These are phyloP conservation scores for Debaryomyces castellii DNA, from an alignment of 805 yeast genomes.

Conservation along the genomic window DNA sequence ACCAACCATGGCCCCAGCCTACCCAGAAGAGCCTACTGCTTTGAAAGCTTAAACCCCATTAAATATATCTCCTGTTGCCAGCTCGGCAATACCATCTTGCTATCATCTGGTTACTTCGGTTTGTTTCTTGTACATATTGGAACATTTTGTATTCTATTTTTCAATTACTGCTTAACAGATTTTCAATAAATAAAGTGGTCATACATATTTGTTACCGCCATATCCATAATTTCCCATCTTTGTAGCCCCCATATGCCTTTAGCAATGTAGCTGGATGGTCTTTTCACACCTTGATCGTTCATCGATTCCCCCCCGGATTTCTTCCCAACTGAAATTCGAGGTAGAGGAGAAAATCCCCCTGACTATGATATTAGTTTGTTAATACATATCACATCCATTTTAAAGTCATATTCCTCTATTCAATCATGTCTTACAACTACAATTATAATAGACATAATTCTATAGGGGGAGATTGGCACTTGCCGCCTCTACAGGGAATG, in stretches of 20 bases:
- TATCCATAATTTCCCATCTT: neutral
- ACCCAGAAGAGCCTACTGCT: constrained; percentile 39
- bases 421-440: constrained; percentile 31
- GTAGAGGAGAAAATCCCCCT: constrained; percentile 1
- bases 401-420: neutral
- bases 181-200: neutral
- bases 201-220: neutral
- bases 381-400: constrained; percentile 1
- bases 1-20: constrained; percentile 47
- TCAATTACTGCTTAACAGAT: neutral
- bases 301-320: constrained; percentile 1
- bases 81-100: neutral
- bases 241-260: neutral
- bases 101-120: neutral
- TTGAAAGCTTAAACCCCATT: constrained; percentile 26
- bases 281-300: too few species aligned
- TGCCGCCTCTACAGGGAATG: constrained; percentile 28
- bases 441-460: constrained; percentile 36
- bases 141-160: neutral
- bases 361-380: neutral
- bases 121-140: constrained; percentile 1
- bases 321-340: neutral
- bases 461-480: constrained; percentile 38
- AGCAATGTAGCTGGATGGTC: neutral
- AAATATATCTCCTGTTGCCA: neutral